Conservation (phyloP, 495 filamentous ascomycete genomes). For the Trichoderma erinaceum region DNA sequence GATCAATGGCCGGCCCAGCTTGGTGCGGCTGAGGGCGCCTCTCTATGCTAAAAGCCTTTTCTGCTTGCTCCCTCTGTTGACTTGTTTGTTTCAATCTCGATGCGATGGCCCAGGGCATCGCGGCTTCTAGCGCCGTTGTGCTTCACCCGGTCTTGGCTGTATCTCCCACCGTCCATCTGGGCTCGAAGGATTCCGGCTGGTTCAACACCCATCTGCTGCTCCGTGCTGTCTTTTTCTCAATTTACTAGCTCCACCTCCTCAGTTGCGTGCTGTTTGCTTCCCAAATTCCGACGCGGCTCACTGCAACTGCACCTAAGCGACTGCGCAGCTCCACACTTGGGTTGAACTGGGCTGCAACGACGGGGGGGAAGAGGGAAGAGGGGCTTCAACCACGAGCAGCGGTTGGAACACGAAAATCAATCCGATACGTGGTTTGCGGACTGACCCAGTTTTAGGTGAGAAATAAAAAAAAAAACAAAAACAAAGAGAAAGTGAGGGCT, state of each 20-base stretch:
- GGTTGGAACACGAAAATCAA: conserved; percentile 12
- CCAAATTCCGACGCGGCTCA: conserved; percentile 8
- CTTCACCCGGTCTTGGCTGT: background rate
- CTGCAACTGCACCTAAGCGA: conserved; percentile 6
- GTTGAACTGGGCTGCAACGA: conserved; percentile 14
- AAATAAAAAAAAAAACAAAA: background rate
- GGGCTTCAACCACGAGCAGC: conserved; percentile 1
- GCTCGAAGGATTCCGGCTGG: background rate
- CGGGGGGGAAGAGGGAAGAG: conserved; percentile 6
- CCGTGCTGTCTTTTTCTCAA: background rate
- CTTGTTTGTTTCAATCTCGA: background rate
- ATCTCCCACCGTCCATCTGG: background rate
- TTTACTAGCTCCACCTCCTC: background rate
- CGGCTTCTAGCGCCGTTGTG: background rate
- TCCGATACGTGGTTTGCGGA: background rate
- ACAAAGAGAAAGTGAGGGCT: background rate
- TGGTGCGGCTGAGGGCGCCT: background rate
- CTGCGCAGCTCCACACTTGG: conserved; percentile 11
- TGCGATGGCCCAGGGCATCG: background rate
- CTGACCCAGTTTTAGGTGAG: background rate
- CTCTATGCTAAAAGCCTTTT: background rate
- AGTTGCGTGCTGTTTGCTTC: background rate
- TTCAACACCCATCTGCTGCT: background rate
- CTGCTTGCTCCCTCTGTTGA: background rate
- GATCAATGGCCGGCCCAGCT: background rate